Percentiles rank a stretch among this genome's conserved stretches.
These are phyloP conservation scores for Ceratobasidium sp. DNA, from an alignment of 1,284 basidiomycete genomes.

Conservation along the genomic window DNA sequence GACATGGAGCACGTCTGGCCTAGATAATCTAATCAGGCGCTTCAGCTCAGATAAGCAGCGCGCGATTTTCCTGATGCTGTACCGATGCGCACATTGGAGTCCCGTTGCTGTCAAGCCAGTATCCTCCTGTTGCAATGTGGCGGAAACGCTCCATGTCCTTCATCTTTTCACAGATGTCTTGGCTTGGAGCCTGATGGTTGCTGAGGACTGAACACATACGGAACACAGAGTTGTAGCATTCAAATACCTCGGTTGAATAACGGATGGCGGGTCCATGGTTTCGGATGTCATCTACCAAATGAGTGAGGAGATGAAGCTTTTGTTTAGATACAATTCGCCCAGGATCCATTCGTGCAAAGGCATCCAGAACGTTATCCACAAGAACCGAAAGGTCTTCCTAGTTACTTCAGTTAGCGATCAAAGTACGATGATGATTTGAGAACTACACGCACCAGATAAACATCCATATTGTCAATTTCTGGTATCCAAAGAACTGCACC, in stretches of 20 bases:
- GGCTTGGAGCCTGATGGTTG: constrained; percentile 49
- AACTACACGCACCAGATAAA: constrained; percentile 52
- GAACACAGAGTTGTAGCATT: constrained; percentile 47
- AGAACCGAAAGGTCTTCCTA: not conserved
- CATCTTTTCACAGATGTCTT: constrained; percentile 14
- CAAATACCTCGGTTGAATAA: constrained; percentile 43
- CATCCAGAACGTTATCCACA: constrained; percentile 19
- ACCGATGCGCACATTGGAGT: too few species aligned
- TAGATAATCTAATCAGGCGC: too few species aligned
- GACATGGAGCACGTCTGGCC: too few species aligned
- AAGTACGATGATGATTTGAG: too few species aligned
- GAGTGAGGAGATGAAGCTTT: constrained; percentile 49
- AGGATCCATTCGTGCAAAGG: not conserved
- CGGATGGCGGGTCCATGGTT: constrained; percentile 45
- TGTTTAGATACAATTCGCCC: constrained; percentile 21
- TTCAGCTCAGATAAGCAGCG: too few species aligned
- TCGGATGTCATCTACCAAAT: constrained; percentile 44
- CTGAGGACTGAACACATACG: constrained; percentile 45
- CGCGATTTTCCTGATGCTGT: too few species aligned
- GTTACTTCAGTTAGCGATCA: not conserved
- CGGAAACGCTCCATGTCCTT: not conserved
- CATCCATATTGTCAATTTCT: constrained; percentile 52
- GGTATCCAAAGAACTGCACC: constrained; percentile 56
- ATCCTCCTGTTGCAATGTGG: not conserved
- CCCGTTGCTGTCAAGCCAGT: too few species aligned